Evolutionary conservation across 202 grass and related monocot genomes (phyloP), one percentile per base, ranked within the genome.

Genomic region (Zoysia matrella): DNA sequence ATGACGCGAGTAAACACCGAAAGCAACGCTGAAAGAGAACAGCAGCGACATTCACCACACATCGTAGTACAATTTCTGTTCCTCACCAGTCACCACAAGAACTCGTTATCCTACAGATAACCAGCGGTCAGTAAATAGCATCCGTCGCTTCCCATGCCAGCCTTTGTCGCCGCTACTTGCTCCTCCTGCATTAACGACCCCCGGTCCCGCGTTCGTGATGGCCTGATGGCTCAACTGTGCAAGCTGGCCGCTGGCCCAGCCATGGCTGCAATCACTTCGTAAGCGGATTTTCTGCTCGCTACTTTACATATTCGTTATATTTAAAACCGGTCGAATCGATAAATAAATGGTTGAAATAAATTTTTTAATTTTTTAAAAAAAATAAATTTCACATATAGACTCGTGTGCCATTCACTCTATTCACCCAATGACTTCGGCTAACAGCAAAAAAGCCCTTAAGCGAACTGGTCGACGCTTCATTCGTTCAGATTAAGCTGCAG

Each of bases 121-220:
- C 69, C 40, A 40, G 3, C 52, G 43, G 53, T 66, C 52, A 6
- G 64, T 49, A 18, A 65, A 41, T 1, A 71, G 71, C 77, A 52
- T 4, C 71, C 52, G 54, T 76, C 71, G 78, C 77, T 47, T 73
- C 67, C 52, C 22, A 7, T 58, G 47, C 77, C 81, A 75, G 81
- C 65, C 80, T 76, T 49, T 52, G 64, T 75, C 67, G 71, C 50
- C 77, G 71, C 52, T 65, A 47, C 60, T 45, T 61, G 47, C 44
- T 15, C 73, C 73, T 36, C 30, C 80, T 73, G 77, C 82, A 82
- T 81, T 77, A 81, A 85, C 67, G 72, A 39, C 56, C 57, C 47
- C 0, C 65, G 81, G 22, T 39, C 55, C 81, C 50, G 1, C 7
- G 0, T 0, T 5, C 3, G 60, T 63, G 60, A 63, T 39, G 60